phyloP scores from a whole-genome alignment of 2,329 filamentous ascomycete genomes.

The Septoria petroselini region DNA sequence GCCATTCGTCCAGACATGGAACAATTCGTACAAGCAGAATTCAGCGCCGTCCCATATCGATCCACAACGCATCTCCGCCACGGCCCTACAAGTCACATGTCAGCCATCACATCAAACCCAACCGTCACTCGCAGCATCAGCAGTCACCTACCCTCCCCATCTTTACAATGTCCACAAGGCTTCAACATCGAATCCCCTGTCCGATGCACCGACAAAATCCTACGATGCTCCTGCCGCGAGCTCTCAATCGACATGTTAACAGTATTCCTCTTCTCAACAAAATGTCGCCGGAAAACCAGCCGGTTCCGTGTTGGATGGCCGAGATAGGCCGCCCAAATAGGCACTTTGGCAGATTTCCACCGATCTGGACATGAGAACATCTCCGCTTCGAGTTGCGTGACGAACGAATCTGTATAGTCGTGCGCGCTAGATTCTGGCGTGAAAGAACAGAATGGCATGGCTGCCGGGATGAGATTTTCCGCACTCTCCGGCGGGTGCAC shows the following conservation, averaged over 20 bases:
- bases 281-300: background rate
- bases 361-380: background rate
- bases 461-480: background rate
- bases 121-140: too few species aligned
- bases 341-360: background rate
- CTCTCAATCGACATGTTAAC: background rate
- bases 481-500: background rate
- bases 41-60: background rate
- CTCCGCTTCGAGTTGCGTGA: background rate
- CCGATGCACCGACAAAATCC: constrained; percentile 4
- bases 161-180: background rate
- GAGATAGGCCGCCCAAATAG: constrained; percentile 2
- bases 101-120: too few species aligned
- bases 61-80: constrained; percentile 1
- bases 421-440: background rate
- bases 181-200: background rate
- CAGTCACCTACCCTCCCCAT: background rate
- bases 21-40: constrained; percentile 2
- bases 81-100: background rate
- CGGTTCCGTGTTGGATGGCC: background rate
- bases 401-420: background rate
- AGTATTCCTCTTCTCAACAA: background rate
- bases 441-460: background rate
- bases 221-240: background rate
- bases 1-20: background rate